Percentiles rank a stretch among this genome's conserved stretches.
phyloP scores from a whole-genome alignment of 176 grass and related monocot genomes.

The Rhynchospora pubera region DNA sequence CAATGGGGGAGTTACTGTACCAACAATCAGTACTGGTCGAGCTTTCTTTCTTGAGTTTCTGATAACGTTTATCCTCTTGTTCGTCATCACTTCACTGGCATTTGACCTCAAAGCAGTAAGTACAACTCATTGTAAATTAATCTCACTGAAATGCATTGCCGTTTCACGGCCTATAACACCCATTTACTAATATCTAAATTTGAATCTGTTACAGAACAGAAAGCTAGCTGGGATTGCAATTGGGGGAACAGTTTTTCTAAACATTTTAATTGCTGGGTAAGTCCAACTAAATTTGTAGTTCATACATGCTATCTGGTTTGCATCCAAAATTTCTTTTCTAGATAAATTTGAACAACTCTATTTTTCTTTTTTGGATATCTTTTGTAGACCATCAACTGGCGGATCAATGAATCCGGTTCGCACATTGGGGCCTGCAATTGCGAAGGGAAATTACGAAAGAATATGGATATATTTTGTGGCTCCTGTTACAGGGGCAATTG shows the following conservation, averaged over 20 bases:
- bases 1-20: conserved; percentile 42
- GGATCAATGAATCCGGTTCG: conserved; percentile 30
- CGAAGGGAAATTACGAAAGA: conserved; percentile 12
- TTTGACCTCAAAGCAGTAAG: conserved; percentile 18
- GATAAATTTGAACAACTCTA: no score
- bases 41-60: conserved; percentile 21
- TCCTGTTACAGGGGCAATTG: conserved; percentile 21
- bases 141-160: background rate
- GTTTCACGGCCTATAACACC: background rate
- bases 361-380: background rate
- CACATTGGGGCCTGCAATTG: conserved; percentile 30
- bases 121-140: background rate
- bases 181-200: background rate
- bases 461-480: conserved; percentile 30
- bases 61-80: conserved; percentile 11
- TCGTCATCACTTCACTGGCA: conserved; percentile 13
- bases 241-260: conserved; percentile 9
- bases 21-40: conserved; percentile 20
- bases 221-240: conserved; percentile 21
- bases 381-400: conserved; percentile 24
- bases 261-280: conserved; percentile 28
- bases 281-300: background rate
- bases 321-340: no score
- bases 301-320: background rate
- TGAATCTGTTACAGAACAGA: background rate